Evolutionary conservation across 768 basidiomycete species (phyloP), one percentile per base, ranked within the genome.

Genomic region (Psilocybe cubensis): DNA sequence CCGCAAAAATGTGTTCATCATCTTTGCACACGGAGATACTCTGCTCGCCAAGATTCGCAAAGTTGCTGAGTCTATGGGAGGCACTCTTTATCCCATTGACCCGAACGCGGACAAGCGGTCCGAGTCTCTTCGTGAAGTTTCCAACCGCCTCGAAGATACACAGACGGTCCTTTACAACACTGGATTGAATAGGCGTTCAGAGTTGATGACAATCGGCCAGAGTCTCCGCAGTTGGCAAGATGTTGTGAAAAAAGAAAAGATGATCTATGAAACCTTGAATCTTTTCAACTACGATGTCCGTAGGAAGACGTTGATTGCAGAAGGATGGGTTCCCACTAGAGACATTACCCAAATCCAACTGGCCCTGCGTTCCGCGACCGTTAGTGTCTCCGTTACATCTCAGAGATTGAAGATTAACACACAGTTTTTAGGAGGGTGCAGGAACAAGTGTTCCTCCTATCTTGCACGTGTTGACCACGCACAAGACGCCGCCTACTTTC

Each of bases 21-120:
- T 99, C 69, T 99, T 99, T 66, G 97, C 97, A 0, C 96, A 99
- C 64, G 97, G 97, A 17, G 88, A 92, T 35, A 87, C 90, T 18
- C 79, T 98, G 20, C 85, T 99, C 25, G 83, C 92, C 61, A 99
- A 98, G 82, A 98, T 99, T 68, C 92, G 96, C 70, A 98, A 95
- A 73, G 92, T 99, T 52, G 91, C 96, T 24, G 96, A 98, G 74
- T 96, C 94, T n/a, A 98, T 98, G 91, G 96, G 97, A 33, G 97
- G 90, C 3, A 98, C 94, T 0, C 78, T 98, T 54, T 98, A 96
- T 75, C 94, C 95, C 35, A 97, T 99, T 69, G 96, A 98, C 71
- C 79, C 94, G 33, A 95, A 96, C 63, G 86, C 90, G 2, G 94
- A 96, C 74, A 96, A 93, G 73, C 94, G 97, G 41, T 81, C 87